phyloP scores from a whole-genome alignment of 441 rosid genomes.

The Euphorbia corollata region DNA sequence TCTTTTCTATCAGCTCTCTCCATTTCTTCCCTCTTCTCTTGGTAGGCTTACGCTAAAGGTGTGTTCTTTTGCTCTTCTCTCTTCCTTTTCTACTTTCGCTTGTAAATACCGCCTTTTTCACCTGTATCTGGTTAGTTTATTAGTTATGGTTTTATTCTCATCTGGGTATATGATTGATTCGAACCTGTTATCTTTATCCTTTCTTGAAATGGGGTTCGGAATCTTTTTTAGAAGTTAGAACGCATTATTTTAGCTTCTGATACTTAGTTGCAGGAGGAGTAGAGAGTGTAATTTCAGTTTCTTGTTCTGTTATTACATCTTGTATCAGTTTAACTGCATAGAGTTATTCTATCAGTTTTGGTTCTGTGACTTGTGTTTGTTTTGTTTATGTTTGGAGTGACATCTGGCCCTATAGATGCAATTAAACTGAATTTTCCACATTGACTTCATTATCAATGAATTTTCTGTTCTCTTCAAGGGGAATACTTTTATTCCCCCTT shows the following conservation, averaged over 20 bases:
- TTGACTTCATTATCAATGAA: not conserved
- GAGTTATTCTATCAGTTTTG: not conserved
- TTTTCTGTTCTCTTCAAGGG: not conserved
- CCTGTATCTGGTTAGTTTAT: not conserved
- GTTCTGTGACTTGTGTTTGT: not conserved
- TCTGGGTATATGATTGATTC: constrained; percentile 13
- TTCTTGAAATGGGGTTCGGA: constrained; percentile 8
- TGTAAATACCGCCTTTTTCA: not conserved
- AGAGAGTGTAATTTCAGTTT: not conserved
- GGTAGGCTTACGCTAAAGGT: constrained; percentile 23
- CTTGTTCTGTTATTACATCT: not conserved
- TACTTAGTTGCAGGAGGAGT: not conserved
- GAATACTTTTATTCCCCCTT: no score
- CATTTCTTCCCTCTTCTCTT: constrained; percentile 13
- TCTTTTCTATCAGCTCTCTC: constrained; percentile 4
- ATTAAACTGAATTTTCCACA: not conserved
- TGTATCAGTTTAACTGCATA: not conserved
- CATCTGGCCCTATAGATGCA: no score
- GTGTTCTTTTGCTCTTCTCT: constrained; percentile 14
- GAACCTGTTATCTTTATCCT: constrained; percentile 6
- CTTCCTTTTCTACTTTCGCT: not conserved
- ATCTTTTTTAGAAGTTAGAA: not conserved
- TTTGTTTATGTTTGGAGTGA: no score
- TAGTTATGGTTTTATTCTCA: not conserved
- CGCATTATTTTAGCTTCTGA: not conserved